Base-by-base conservation (phyloP, 2,329 filamentous ascomycete genomes). In the Aureobasidium sp. region DNA sequence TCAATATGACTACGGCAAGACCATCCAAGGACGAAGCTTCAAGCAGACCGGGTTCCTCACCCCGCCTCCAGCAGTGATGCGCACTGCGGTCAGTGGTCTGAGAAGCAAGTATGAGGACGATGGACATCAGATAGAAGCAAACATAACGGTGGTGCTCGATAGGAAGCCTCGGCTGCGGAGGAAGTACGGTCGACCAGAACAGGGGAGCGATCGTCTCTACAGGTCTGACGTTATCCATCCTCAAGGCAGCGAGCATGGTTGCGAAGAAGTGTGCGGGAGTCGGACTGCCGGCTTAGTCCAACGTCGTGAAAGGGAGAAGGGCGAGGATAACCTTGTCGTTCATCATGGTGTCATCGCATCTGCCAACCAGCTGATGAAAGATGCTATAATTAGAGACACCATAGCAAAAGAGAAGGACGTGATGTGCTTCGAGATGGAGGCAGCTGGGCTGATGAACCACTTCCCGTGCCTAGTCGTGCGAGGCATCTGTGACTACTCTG, bases 331-430 rank as follows among this genome's bases (percentile, higher is more conserved):
- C 12, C 71, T 71, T 41, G 62, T 9, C 0, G 62, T 79, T 0
- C 73, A 76, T 53, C 66, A 78, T 34, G 77, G 77, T 0, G 56
- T 64, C 0, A 70, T 79, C 3, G 77, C 71, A 5, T 78, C 75
- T 1, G 75, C 71, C 17, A 72, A 79, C 56, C 69, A 27, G 15
- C 27, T 64, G 13, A 50, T 64, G 26, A 63, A 63, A 39, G 60
- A 64, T 52, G 63, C 47, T 9, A 27, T 0, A 12, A 41, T 23
- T 5, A 60, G 63, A 36, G 63, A 64, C 27, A 29, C 29, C 7
- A 9, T 61, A 2, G 42, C 52, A 13, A 63, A 53, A 65, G 62
- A 56, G 64, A 58, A 44, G 51, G 56, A 29, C 26, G 36, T 64
- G 6, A 9, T 63, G 20, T 66, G 64, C 37, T 59, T 64, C 29